A percentile compares a stretch with the other conserved stretches of the same genome.
Conservation (phyloP, 176 grass and related monocot species). For the Guadua angustifolia region DNA sequence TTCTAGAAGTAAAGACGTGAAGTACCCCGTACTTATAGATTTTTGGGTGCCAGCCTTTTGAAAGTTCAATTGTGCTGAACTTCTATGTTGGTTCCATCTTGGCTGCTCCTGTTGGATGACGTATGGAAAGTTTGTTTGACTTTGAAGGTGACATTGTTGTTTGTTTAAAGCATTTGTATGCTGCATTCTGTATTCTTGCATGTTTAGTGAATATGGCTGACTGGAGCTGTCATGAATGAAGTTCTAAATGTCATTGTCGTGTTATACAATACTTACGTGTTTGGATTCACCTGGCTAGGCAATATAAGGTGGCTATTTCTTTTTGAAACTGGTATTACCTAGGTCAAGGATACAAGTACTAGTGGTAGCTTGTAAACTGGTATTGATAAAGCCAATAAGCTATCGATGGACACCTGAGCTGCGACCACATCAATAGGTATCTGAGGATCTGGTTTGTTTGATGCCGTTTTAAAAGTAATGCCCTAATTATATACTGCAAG, state of each 20-base stretch:
- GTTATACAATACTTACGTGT: background rate
- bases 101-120: background rate
- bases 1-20: background rate
- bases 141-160: background rate
- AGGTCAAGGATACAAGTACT: background rate
- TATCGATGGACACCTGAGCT: background rate
- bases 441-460: background rate
- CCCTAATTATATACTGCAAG: background rate
- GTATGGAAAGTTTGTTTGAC: background rate
- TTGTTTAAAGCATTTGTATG: background rate
- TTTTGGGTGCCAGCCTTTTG: background rate
- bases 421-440: background rate
- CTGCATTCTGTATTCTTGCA: background rate
- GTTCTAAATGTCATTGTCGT: background rate
- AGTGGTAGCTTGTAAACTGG: conserved; percentile 5
- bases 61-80: background rate
- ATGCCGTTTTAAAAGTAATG: background rate
- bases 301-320: background rate
- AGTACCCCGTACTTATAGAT: background rate
- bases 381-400: background rate
- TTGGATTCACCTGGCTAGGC: background rate
- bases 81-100: background rate
- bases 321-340: background rate
- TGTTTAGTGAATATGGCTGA: background rate
- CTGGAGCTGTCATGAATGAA: background rate